These are phyloP conservation scores for Fusarium sp. DNA, from an alignment of 2,329 filamentous ascomycete species.

Conservation along the genomic window DNA sequence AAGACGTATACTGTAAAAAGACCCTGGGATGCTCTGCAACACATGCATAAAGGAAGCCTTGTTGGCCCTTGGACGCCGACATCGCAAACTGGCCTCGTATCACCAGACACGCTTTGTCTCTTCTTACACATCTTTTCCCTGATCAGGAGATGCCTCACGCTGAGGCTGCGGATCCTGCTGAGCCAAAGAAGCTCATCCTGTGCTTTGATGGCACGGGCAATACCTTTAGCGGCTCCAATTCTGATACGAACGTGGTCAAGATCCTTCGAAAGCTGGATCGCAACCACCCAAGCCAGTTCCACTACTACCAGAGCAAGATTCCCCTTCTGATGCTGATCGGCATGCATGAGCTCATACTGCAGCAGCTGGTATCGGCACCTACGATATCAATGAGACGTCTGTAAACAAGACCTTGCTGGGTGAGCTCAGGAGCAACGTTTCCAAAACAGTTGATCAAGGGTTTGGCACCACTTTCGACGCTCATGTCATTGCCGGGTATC, in stretches of 20 bases:
- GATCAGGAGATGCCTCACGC: slow-evolving; percentile 28
- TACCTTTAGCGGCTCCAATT: slow-evolving; percentile 55
- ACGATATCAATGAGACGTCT: slow-evolving; percentile 55
- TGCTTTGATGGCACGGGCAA: slow-evolving; percentile 62
- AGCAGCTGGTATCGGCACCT: slow-evolving; percentile 62
- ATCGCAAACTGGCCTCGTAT: not conserved
- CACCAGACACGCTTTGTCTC: not conserved
- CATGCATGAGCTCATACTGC: too few species aligned
- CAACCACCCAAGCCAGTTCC: slow-evolving; percentile 54
- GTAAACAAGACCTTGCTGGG: slow-evolving; percentile 51
- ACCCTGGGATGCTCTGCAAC: not conserved
- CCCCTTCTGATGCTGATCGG: too few species aligned
- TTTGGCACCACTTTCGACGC: slow-evolving; percentile 59
- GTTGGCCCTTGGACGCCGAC: slow-evolving; percentile 1
- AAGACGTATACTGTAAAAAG: too few species aligned
- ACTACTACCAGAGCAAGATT: slow-evolving; percentile 63
- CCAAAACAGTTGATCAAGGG: slow-evolving; percentile 54
- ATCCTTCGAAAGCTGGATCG: slow-evolving; percentile 58
- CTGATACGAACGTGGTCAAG: slow-evolving; percentile 64
- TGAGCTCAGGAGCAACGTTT: slow-evolving; percentile 49
- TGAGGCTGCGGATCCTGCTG: slow-evolving; percentile 15
- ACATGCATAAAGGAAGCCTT: slow-evolving; percentile 22
- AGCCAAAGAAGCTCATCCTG: slow-evolving; percentile 54
- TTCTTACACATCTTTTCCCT: not conserved
- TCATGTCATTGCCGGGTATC: slow-evolving; percentile 62